phyloP scores from a whole-genome alignment of 768 basidiomycete genomes.

The button mushroom (Agaricus bisporus) region DNA sequence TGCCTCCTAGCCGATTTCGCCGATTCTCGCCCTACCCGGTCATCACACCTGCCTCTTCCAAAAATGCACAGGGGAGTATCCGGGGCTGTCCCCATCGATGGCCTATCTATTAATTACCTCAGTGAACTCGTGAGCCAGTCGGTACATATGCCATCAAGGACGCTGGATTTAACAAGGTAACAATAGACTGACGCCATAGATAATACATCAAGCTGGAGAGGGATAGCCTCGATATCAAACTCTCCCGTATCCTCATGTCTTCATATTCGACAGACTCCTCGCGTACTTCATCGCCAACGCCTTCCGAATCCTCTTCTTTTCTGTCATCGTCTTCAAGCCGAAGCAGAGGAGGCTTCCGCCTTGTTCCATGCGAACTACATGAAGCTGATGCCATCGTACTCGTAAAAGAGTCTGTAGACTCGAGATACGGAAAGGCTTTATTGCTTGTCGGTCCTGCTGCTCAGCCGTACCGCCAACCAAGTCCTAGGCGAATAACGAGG shows the following conservation, averaged over 20 bases:
- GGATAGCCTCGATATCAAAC: constrained; percentile 5
- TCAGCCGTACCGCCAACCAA: constrained; percentile 37
- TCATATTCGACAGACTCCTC: background rate
- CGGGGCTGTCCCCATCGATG: constrained; percentile 14
- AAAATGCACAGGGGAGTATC: constrained; percentile 4
- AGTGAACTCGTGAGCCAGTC: constrained; percentile 5
- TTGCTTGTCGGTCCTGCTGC: constrained; percentile 47
- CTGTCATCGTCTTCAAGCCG: constrained; percentile 10
- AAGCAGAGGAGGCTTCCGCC: constrained; percentile 26
- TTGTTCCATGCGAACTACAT: constrained; percentile 45
- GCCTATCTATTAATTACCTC: constrained; percentile 13
- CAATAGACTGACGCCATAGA: constrained; percentile 4
- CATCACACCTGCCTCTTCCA: constrained; percentile 32
- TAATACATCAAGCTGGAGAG: constrained; percentile 15
- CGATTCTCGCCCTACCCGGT: constrained; percentile 36
- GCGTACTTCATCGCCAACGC: constrained; percentile 16
- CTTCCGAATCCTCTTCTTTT: constrained; percentile 13
- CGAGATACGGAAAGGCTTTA: constrained; percentile 21
- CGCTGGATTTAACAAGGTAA: background rate
- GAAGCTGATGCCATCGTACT: constrained; percentile 48
- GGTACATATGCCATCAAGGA: background rate
- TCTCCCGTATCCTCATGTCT: background rate
- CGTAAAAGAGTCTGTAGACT: constrained; percentile 25
- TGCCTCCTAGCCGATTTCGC: background rate
- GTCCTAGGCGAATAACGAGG: constrained; percentile 29